Evolutionary conservation across 2,329 filamentous ascomycete species (phyloP), one percentile per base, ranked within the genome.

Genomic region (Alternaria brassicicola): DNA sequence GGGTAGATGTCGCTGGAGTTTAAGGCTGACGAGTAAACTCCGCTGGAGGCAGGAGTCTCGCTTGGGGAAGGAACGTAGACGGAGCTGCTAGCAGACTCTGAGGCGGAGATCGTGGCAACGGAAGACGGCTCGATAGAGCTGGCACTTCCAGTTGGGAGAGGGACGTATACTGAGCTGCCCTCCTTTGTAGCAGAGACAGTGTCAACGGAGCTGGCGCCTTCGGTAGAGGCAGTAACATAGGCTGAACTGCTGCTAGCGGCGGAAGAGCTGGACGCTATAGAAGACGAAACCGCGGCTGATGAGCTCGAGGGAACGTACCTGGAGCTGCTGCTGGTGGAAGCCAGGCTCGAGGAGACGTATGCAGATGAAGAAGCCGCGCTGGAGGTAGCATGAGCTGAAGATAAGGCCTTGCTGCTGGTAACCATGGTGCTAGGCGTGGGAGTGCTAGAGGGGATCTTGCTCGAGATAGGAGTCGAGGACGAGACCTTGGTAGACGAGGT

Each of bases 161-260:
- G 42, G 12, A 36, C 41, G 51, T 54, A 48, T 19, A 33, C 31
- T 3, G 25, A 28, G 26, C 25, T 54, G 13, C 35, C 17, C 35
- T 38, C 35, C 17, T 38, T 38, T 12, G 35, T 38, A 17, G 41
- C 48, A 39, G 39, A 43, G 19, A 42, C 4, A 1, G 30, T 54
- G 1, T 23, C 38, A 31, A 49, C 8, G n/a, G 53, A 55, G 49
- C 25, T 35, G 19, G 19, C 21, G 5, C 17, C 6, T 28, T 43
- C 50, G 21, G 38, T 45, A 3, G 50, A 8, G 28, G 6, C 15
- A 42, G 57, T 42, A 3, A 43, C 42, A 25, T 52, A 52, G 13
- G 52, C 49, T 15, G 57, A 60, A 49, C 53, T 60, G 49, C 48
- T 57, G 41, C 10, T 42, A 2, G 13, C 17, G 10, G 25, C 35